These are phyloP conservation scores for Saccharomyces uvarum DNA, from an alignment of 1,139 yeast genomes.

Conservation along the genomic window DNA sequence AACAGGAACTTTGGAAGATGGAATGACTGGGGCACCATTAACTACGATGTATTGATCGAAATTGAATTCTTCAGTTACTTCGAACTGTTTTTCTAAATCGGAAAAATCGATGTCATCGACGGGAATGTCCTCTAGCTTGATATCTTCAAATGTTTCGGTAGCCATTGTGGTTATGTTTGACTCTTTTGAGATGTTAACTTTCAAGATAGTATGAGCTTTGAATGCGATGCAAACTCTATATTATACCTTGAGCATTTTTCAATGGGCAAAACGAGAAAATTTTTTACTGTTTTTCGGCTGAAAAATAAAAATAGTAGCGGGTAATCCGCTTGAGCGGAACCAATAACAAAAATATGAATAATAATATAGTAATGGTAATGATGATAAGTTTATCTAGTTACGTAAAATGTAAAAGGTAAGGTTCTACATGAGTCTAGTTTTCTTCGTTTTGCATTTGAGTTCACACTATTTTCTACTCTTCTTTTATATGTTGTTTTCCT, in stretches of 20 bases:
- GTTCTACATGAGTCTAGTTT: neutral
- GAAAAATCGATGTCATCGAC: conserved; percentile 77
- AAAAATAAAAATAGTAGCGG: neutral
- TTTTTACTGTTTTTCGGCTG: neutral
- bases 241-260: neutral
- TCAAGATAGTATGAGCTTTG: neutral
- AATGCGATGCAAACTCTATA: neutral
- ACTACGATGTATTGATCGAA: conserved; percentile 78
- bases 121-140: conserved; percentile 36
- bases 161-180: conserved; percentile 7
- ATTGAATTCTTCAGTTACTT: conserved; percentile 48
- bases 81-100: conserved; percentile 74
- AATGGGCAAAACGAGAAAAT: neutral
- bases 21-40: conserved; percentile 95
- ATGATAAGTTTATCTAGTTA: neutral
- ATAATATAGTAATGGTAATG: neutral
- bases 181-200: neutral
- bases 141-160: conserved; percentile 20
- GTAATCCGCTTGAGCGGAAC: neutral
- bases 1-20: conserved; percentile 78
- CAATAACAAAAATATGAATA: neutral
- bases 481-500: neutral
- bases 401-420: neutral
- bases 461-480: neutral
- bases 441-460: neutral